phyloP scores from a whole-genome alignment of 2,329 filamentous ascomycete genomes.

The Akanthomyces uredinophilus region DNA sequence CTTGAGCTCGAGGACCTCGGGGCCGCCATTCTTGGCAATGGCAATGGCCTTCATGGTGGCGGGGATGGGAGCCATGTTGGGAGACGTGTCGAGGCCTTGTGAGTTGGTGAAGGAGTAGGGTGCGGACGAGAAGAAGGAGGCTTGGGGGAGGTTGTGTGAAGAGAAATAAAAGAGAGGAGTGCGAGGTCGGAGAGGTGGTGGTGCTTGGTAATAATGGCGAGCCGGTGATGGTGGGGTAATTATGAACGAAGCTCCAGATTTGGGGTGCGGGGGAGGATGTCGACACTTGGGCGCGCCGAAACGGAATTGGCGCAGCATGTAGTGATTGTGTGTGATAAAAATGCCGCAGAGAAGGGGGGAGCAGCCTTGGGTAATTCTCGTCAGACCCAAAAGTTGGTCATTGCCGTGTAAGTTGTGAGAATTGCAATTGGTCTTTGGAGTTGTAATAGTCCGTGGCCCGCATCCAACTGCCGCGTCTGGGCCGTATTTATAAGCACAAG shows the following conservation, averaged over 20 bases:
- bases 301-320: not conserved
- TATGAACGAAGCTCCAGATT: not conserved
- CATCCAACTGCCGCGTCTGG: not conserved
- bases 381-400: not conserved
- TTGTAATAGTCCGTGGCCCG: not conserved
- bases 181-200: not conserved
- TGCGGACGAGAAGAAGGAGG: no score
- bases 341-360: not conserved
- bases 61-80: slow-evolving; percentile 63
- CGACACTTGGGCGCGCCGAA: not conserved
- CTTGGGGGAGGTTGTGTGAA: not conserved
- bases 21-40: slow-evolving; percentile 59
- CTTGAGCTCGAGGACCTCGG: slow-evolving; percentile 67
- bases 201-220: not conserved
- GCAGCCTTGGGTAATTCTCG: not conserved
- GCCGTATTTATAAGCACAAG: not conserved
- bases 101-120: not conserved
- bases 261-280: slow-evolving; percentile 3
- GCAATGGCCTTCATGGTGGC: slow-evolving; percentile 66
- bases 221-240: not conserved
- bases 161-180: not conserved
- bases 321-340: not conserved
- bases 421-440: not conserved
- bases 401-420: not conserved
- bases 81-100: not conserved